Evolutionary conservation across 345 rosid genomes (phyloP), one percentile per base, ranked within the genome.

Genomic region (Euphorbia peplus): DNA sequence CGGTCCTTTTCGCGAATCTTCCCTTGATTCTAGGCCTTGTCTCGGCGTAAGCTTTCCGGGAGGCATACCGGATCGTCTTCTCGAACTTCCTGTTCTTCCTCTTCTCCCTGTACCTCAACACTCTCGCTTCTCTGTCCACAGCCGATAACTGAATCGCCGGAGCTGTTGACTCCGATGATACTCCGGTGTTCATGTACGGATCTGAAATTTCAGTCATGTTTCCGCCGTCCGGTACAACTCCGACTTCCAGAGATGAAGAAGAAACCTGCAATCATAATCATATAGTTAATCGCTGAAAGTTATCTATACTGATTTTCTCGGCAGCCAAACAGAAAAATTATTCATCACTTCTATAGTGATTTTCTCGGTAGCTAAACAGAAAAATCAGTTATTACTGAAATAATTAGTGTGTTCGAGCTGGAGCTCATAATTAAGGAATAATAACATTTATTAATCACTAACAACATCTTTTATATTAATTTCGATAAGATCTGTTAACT

Each of bases 81-180:
- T 92, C 95, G 70, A 95, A 92, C 81, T 85, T 95, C 19, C 97
- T 63, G 73, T 86, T 88, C 96, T 95, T 95, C 70, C 99, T 83
- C 86, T 95, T 95, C 85, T 92, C 99, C 62, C 96, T 87, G 87
- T 95, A 95, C 90, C 99, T 90, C 79, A 88, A 60, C 18, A 95
- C 99, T 73, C 97, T 84, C 4, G 92, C 98, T 64, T 90, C 99
- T 75, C 99, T 78, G 70, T 95, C 99, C 3, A 79, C 87, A 4
- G 92, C 77, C 13, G 99, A 85, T 9, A 88, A 73, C 72, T 84
- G 93, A 13, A 80, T 78, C 70, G 86, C 80, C 80, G 74, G 87
- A 61, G 65, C 75, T 22, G 72, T 72, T 4, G 87, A 72, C 48
- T 91, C 95, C 2, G 21, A 13, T 22, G 48, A n/a, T 28, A 25